These are phyloP conservation scores for Aspergillus conjunctus DNA, from an alignment of 495 filamentous ascomycete genomes.

Conservation along the genomic window DNA sequence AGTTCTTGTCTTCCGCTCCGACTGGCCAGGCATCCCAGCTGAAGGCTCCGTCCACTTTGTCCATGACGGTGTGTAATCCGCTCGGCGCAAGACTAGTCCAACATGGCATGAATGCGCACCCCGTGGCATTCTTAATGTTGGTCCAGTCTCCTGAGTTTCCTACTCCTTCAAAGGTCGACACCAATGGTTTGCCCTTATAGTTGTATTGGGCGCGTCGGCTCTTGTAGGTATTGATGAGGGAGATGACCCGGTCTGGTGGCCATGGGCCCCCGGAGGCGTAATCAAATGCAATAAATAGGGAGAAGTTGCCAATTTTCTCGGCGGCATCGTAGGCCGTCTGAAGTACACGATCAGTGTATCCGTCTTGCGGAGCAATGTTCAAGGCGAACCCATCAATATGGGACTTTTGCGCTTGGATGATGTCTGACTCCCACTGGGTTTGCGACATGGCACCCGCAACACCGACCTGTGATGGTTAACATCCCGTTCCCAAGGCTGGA, in stretches of 20 bases:
- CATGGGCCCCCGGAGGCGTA: constrained; percentile 58
- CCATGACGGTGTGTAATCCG: constrained; percentile 46
- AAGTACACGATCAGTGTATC: constrained; percentile 52
- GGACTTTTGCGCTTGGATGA: constrained; percentile 58
- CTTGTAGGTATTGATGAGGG: constrained; percentile 60
- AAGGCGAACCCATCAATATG: constrained; percentile 75
- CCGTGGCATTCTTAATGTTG: constrained; percentile 52
- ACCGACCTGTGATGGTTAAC: constrained; percentile 27
- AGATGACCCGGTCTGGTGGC: constrained; percentile 55
- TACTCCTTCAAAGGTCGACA: constrained; percentile 73
- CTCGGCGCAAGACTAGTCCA: constrained; percentile 62
- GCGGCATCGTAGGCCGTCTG: constrained; percentile 58
- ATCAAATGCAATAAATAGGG: constrained; percentile 72
- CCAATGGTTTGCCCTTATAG: constrained; percentile 59
- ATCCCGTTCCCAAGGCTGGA: neutral
- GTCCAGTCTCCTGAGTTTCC: constrained; percentile 59
- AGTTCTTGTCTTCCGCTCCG: constrained; percentile 55
- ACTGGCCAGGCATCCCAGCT: constrained; percentile 77
- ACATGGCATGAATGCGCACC: constrained; percentile 61
- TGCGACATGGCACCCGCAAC: constrained; percentile 34
- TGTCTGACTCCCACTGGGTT: constrained; percentile 61
- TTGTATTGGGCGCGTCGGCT: constrained; percentile 53
- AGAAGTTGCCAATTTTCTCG: constrained; percentile 54
- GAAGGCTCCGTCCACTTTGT: constrained; percentile 62
- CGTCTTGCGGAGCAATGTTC: constrained; percentile 61